Conservation (phyloP, 2,329 filamentous ascomycete species). For the Neopestalotiopsis rosae region DNA sequence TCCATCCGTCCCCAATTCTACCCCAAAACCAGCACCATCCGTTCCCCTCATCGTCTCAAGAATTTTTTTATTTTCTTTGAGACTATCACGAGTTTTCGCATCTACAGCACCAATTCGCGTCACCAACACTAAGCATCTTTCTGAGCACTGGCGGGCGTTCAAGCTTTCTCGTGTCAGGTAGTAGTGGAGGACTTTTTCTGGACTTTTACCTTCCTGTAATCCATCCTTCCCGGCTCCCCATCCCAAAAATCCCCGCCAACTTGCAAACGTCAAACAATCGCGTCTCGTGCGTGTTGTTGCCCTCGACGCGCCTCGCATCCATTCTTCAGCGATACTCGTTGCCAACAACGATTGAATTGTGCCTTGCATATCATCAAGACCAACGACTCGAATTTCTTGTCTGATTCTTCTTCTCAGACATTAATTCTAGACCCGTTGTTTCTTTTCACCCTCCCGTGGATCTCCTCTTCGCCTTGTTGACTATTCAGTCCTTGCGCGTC, state of each 20-base stretch:
- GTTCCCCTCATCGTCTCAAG: slow-evolving; percentile 36
- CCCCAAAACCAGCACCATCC: slow-evolving; percentile 34
- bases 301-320: slow-evolving; percentile 12
- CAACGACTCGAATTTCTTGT: background rate
- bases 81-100: slow-evolving; percentile 24
- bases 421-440: background rate
- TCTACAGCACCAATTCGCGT: slow-evolving; percentile 29
- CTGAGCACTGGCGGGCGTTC: slow-evolving; percentile 19
- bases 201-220: slow-evolving; percentile 11
- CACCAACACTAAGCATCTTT: slow-evolving; percentile 10
- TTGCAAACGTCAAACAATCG: slow-evolving; percentile 14
- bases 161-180: slow-evolving; percentile 21
- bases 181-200: slow-evolving; percentile 21
- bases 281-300: slow-evolving; percentile 12
- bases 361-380: background rate
- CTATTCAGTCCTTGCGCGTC: background rate
- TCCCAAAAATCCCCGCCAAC: slow-evolving; percentile 1
- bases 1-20: slow-evolving; percentile 41
- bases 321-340: background rate
- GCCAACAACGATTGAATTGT: slow-evolving; percentile 6
- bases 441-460: background rate
- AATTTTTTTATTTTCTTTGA: slow-evolving; percentile 29
- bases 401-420: background rate
- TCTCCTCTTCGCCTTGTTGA: background rate
- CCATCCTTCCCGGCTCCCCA: background rate